Base-by-base conservation (phyloP, 1,284 basidiomycete genomes). In the Melampsora americana region DNA sequence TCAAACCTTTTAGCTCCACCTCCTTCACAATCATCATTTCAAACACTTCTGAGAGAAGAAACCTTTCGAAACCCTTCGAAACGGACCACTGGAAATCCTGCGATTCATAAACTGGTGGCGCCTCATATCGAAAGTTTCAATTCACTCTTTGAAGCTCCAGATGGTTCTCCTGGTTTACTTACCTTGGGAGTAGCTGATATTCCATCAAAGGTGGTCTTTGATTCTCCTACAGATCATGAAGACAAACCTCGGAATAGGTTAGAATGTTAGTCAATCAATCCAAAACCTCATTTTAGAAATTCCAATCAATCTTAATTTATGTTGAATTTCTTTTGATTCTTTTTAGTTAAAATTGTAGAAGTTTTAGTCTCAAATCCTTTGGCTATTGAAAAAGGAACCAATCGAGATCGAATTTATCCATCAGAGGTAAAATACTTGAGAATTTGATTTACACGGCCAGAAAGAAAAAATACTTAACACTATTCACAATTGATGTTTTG, bases 101-200 rank as follows among this genome's bases (percentile, higher is more conserved):
- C 92, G 75, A 87, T 99, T 75, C 93, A 95, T 80, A 92, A 96
- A 84, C 92, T 99, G 80, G 92, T 97, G 74, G 86, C 88, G 39
- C 96, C 96, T 12, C 95, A 97, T 82, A 88, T 99, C 78, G 92
- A 98, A 83, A 94, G 92, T 60, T 99, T 99, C 87, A 96, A 99
- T 83, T 90, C 93, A 14, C 87, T 99, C 42, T 93, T 96, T 82
- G 66, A 77, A 64, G 90, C 90, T 6, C 89, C 92, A 79, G 88
- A 88, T 11, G 89, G 92, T 69, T 90, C 90, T 3, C 87, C 86
- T 30, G 96, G 96, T 0, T 83, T 99, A 14, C 84, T 99, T 14
- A 89, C 89, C 76, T 85, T 93, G 18, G 92, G 88, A 9, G 82
- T 98, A 7, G 87, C 89, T 79, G 92, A 97, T 78, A 90, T 99